Evolutionary conservation across 2,329 filamentous ascomycete genomes (phyloP), one percentile per base, ranked within the genome.

Genomic region (Cryphonectria nitschkei): DNA sequence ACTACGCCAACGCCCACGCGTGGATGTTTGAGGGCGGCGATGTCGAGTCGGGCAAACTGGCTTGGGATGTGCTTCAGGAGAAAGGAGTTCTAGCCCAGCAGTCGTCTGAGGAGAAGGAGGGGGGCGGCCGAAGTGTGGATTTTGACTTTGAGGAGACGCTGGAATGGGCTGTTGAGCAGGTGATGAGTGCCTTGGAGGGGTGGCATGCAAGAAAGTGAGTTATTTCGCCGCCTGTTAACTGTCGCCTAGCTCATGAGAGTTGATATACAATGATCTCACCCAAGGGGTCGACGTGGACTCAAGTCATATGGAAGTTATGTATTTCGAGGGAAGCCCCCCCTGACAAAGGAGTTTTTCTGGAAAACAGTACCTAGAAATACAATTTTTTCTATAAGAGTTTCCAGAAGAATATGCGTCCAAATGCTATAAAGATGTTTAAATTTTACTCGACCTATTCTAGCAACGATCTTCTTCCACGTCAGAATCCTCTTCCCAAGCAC

Each of bases 1-100:
- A 97, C 76, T 98, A 98, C 80, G 93, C 92, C 3, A 85, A 87
- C 68, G 89, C 94, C 76, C 95, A 98, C 82, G 84, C 84, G 32
- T 97, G 93, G 86, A 83, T 99, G 79, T 96, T 98, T 78, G 81
- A 90, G 74, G 82, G 83, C 9, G 91, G 88, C 0, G 83, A 95
- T 77, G 92, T 93, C 0, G 87, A 92, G 75, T 87, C 87, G 0
- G 71, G 71, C 2, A 76, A 81, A 63, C 77, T 90, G 13, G 83
- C 87, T 56, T 78, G 81, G 26, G 80, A 82, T 0, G 82, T 85
- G 64, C 79, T 78, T 34, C 34, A 52, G 46, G 70, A 71, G 58
- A 72, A 82, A 75, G 81, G 79, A 32, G 87, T 89, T 60, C 76
- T 80, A 72, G 87, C 86, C 22, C 86, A 88, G 70, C 79, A 81